phyloP scores from a whole-genome alignment of 2,329 filamentous ascomycete species.

The Fusarium dimerum region DNA sequence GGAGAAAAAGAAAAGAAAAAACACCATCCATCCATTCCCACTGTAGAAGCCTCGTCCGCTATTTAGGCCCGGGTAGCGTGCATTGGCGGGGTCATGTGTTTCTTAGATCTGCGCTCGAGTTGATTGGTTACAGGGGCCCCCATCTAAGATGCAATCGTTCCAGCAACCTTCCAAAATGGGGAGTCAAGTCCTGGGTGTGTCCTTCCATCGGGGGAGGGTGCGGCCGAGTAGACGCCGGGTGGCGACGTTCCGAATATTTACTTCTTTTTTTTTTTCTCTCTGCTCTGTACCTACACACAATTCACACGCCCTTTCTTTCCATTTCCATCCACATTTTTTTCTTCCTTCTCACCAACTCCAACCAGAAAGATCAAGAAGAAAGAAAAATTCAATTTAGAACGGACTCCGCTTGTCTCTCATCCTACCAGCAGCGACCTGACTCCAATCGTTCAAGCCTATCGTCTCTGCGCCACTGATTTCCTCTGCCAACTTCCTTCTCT shows the following conservation, averaged over 20 bases:
- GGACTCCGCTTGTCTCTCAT: too few species aligned
- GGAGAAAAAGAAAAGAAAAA: too few species aligned
- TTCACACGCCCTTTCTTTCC: too few species aligned
- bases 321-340: too few species aligned
- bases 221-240: constrained; percentile 22
- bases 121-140: background rate
- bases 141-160: constrained; percentile 20
- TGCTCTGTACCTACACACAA: background rate
- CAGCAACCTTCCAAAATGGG: constrained; percentile 31
- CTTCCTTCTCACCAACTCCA: too few species aligned
- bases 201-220: constrained; percentile 6
- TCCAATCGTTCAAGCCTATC: too few species aligned
- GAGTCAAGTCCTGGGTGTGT: constrained; percentile 1
- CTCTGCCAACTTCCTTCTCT: too few species aligned
- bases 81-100: constrained; percentile 10
- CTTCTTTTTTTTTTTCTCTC: background rate
- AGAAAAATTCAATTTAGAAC: too few species aligned
- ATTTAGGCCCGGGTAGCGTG: constrained; percentile 18
- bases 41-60: constrained; percentile 9
- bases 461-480: too few species aligned
- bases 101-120: background rate
- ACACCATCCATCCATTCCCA: background rate
- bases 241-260: constrained; percentile 1
- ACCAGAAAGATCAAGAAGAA: too few species aligned
- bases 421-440: too few species aligned